phyloP scores from a whole-genome alignment of 768 basidiomycete species.

The Amanita pseudoporphyria region DNA sequence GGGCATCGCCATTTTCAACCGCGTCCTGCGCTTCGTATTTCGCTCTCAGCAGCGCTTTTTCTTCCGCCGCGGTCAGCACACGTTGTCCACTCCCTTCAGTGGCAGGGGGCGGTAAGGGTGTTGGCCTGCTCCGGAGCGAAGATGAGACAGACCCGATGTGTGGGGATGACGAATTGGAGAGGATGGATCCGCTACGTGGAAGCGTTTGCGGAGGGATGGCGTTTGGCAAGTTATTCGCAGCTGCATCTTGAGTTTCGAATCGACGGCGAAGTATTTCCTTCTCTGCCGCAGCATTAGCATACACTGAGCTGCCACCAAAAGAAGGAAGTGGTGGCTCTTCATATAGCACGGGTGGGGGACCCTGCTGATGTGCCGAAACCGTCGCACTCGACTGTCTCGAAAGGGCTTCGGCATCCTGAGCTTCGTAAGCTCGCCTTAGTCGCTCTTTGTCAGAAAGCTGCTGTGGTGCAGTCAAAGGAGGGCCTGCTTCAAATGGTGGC shows the following conservation, averaged over 20 bases:
- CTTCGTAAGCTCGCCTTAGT: constrained; percentile 53
- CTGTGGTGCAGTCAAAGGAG: constrained; percentile 24
- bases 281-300: constrained; percentile 28
- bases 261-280: constrained; percentile 49
- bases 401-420: constrained; percentile 48
- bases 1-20: constrained; percentile 7
- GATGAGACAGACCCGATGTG: constrained; percentile 1
- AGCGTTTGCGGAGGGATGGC: constrained; percentile 14
- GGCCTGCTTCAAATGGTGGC: constrained; percentile 43
- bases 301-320: constrained; percentile 11
- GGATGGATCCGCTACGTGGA: constrained; percentile 12
- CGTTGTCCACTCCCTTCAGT: constrained; percentile 14
- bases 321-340: not conserved
- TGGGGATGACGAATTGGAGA: constrained; percentile 11
- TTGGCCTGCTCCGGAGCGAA: constrained; percentile 21
- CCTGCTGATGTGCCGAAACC: constrained; percentile 15
- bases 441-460: constrained; percentile 60
- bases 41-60: constrained; percentile 63
- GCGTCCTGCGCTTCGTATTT: constrained; percentile 52
- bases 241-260: constrained; percentile 46
- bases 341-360: constrained; percentile 9
- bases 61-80: constrained; percentile 62
- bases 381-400: constrained; percentile 17
- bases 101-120: constrained; percentile 24
- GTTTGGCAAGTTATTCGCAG: constrained; percentile 6